Evolutionary conservation across 495 filamentous ascomycete species (phyloP).

Genomic region (Penicillium canariense): DNA sequence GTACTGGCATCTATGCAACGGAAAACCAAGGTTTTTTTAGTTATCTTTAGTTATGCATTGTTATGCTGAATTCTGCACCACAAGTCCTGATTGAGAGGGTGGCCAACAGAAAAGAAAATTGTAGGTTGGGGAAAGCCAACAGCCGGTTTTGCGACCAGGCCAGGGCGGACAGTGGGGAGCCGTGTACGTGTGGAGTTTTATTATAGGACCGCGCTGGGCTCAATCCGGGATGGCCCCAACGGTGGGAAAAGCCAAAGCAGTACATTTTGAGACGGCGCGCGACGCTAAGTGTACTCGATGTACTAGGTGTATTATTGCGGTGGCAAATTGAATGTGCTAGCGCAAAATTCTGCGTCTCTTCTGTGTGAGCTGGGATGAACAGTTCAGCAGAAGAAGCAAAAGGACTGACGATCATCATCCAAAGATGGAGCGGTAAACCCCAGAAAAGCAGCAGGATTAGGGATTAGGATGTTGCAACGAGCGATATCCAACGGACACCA

Average conservation of each 20-base stretch:
- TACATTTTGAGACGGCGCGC: conserved; percentile 10
- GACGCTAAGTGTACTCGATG: conserved; percentile 2
- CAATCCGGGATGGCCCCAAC: conserved; percentile 15
- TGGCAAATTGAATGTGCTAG: conserved; percentile 18
- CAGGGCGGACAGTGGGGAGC: not conserved
- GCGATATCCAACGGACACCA: not conserved
- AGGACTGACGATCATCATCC: not conserved
- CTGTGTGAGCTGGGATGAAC: not conserved
- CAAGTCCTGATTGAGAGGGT: not conserved
- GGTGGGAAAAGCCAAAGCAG: conserved; percentile 12
- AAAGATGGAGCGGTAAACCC: not conserved
- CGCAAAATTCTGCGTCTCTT: not conserved
- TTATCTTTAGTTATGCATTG: too few relatives aligned
- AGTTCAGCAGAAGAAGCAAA: not conserved
- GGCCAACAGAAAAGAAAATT: not conserved
- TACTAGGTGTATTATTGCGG: conserved; percentile 4
- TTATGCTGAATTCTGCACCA: too few relatives aligned
- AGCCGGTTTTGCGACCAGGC: not conserved
- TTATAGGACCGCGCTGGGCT: conserved; percentile 13
- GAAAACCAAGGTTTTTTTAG: too few relatives aligned
- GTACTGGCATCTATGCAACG: too few relatives aligned
- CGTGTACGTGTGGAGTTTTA: conserved; percentile 3
- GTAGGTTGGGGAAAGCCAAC: not conserved
- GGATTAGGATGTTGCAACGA: not conserved
- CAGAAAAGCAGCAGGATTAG: not conserved